These are phyloP conservation scores for Pseudopithomyces chartarum DNA, from an alignment of 2,329 filamentous ascomycete genomes.

Conservation along the genomic window DNA sequence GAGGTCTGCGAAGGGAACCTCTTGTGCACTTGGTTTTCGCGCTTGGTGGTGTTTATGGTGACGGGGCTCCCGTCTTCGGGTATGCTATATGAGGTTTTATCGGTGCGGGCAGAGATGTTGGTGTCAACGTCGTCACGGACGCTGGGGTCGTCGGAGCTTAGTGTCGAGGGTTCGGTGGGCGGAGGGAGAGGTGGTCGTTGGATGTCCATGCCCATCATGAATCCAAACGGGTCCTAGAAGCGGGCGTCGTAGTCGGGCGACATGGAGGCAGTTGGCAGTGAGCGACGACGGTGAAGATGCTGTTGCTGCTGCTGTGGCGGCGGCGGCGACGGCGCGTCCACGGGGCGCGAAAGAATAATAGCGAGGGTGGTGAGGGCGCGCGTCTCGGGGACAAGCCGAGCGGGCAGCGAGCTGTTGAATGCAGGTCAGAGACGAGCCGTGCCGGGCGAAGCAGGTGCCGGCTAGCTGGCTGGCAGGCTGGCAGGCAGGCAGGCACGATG, in stretches of 20 bases:
- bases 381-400: constrained; percentile 5
- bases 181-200: constrained; percentile 71
- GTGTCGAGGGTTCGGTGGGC: constrained; percentile 74
- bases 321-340: no score
- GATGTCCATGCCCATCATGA: constrained; percentile 52
- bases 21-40: constrained; percentile 62
- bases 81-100: constrained; percentile 76
- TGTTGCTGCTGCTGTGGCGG: no score
- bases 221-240: constrained; percentile 37
- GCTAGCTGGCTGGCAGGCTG: constrained; percentile 8
- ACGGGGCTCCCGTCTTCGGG: constrained; percentile 89
- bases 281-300: not conserved
- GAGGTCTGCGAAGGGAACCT: constrained; percentile 78
- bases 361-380: not conserved
- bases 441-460: constrained; percentile 6
- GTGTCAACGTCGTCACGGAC: constrained; percentile 61
- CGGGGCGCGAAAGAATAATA: not conserved
- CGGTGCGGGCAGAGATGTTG: constrained; percentile 70
- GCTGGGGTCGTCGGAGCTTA: constrained; percentile 58
- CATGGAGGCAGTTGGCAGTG: constrained; percentile 31
- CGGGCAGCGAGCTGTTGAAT: constrained; percentile 9
- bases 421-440: constrained; percentile 9
- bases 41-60: constrained; percentile 79
- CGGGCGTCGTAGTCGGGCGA: constrained; percentile 28
- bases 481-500: constrained; percentile 1